phyloP scores from a whole-genome alignment of 2,329 filamentous ascomycete genomes.

The Aquanectria penicillioides region DNA sequence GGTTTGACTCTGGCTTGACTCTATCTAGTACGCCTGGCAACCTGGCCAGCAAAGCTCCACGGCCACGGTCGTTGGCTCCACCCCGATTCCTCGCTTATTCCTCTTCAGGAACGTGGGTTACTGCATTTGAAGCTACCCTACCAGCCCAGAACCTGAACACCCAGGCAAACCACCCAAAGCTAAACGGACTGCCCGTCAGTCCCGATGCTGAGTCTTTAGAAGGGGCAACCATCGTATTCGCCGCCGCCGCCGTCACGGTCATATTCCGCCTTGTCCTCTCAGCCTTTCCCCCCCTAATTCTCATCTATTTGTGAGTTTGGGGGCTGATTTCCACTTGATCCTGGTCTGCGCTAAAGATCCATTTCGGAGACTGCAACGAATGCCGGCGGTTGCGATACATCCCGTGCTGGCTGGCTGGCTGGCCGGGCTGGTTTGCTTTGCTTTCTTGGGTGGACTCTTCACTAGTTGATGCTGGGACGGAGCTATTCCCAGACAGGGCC shows the following conservation, averaged over 20 bases:
- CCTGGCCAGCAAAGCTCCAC: slow-evolving; percentile 16
- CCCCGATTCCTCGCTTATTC: slow-evolving; percentile 37
- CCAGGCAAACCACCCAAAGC: slow-evolving; percentile 10
- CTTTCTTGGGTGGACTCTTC: slow-evolving; percentile 22
- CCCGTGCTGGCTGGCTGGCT: slow-evolving; percentile 25
- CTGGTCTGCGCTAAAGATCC: slow-evolving; percentile 12
- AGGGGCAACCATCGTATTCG: not conserved
- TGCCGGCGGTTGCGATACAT: slow-evolving; percentile 15
- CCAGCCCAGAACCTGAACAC: not conserved
- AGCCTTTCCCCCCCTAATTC: not conserved
- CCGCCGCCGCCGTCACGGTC: not conserved
- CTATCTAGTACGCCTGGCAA: slow-evolving; percentile 8
- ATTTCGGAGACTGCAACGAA: slow-evolving; percentile 1
- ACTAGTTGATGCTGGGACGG: slow-evolving; percentile 33
- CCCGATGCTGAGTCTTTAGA: not conserved
- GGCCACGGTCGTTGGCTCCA: slow-evolving; percentile 31
- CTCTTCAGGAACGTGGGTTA: slow-evolving; percentile 38
- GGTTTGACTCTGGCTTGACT: slow-evolving; percentile 16
- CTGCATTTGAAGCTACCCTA: slow-evolving; percentile 22
- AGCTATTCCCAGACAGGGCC: slow-evolving; percentile 26
- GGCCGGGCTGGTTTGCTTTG: slow-evolving; percentile 11
- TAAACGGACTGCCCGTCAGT: slow-evolving; percentile 20
- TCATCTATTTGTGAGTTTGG: not conserved
- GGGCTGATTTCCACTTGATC: not conserved
- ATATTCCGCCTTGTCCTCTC: not conserved